Evolutionary conservation across 2,329 filamentous ascomycete species (phyloP).

Genomic region (Ascochyta rabiei): DNA sequence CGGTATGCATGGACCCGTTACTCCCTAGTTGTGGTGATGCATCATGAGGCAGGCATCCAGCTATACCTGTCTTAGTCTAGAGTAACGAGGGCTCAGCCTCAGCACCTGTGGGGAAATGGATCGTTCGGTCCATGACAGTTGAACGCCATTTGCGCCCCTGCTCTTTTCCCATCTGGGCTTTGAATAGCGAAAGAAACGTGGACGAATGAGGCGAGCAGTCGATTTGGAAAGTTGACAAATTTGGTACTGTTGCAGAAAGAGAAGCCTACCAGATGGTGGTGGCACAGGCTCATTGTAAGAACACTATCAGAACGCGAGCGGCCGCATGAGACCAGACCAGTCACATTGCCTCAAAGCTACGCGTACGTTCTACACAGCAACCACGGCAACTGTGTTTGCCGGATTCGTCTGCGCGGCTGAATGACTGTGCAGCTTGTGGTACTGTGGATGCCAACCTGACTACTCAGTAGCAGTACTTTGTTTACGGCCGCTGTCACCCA

Average conservation of each 20-base stretch:
- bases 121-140: slow-evolving; percentile 16
- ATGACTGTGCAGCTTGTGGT: slow-evolving; percentile 29
- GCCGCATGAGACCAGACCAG: slow-evolving; percentile 20
- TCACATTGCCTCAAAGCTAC: slow-evolving; percentile 15
- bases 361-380: slow-evolving; percentile 21
- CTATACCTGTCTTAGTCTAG: slow-evolving; percentile 25
- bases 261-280: slow-evolving; percentile 28
- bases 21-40: slow-evolving; percentile 22
- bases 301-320: slow-evolving; percentile 16
- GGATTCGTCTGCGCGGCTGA: slow-evolving; percentile 29
- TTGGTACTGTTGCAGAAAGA: slow-evolving; percentile 13
- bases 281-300: slow-evolving; percentile 29
- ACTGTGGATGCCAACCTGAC: slow-evolving; percentile 15
- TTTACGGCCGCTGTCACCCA: not conserved
- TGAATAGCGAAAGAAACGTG: slow-evolving; percentile 12
- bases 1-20: slow-evolving; percentile 24
- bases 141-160: slow-evolving; percentile 22
- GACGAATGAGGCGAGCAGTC: slow-evolving; percentile 22
- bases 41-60: slow-evolving; percentile 32
- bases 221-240: slow-evolving; percentile 17
- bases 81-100: slow-evolving; percentile 37
- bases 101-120: slow-evolving; percentile 30
- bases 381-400: slow-evolving; percentile 26
- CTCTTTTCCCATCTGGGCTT: slow-evolving; percentile 12
- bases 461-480: slow-evolving; percentile 2